These are phyloP conservation scores for Myriosclerotinia curreyana DNA, from an alignment of 2,329 filamentous ascomycete species.

Conservation along the genomic window DNA sequence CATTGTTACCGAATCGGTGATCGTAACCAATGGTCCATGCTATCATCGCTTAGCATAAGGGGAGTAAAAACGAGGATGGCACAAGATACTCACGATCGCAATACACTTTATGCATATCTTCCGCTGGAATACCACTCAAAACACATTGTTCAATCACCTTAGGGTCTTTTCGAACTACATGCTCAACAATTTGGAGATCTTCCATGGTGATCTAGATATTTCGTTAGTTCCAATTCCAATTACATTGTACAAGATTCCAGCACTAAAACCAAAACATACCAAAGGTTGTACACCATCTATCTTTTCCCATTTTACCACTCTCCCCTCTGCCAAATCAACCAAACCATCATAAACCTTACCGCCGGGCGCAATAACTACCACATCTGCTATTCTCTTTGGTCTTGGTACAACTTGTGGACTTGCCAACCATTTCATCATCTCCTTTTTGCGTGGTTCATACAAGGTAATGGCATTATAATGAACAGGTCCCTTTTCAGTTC, in stretches of 20 bases:
- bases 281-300: slow-evolving; percentile 78
- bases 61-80: background rate
- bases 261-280: slow-evolving; percentile 44
- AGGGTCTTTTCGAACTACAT: slow-evolving; percentile 70
- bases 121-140: slow-evolving; percentile 72
- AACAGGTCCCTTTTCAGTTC: slow-evolving; percentile 65
- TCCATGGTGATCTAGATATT: slow-evolving; percentile 75
- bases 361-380: slow-evolving; percentile 75
- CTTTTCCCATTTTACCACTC: slow-evolving; percentile 70
- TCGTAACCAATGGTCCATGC: slow-evolving; percentile 95
- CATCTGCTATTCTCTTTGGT: slow-evolving; percentile 72
- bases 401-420: slow-evolving; percentile 57
- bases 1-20: slow-evolving; percentile 75
- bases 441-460: slow-evolving; percentile 78
- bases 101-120: slow-evolving; percentile 94
- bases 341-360: slow-evolving; percentile 81
- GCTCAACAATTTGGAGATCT: slow-evolving; percentile 78
- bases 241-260: background rate
- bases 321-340: slow-evolving; percentile 66
- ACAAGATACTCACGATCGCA: slow-evolving; percentile 66
- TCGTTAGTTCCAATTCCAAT: slow-evolving; percentile 22
- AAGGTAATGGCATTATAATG: slow-evolving; percentile 85
- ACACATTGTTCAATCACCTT: slow-evolving; percentile 89
- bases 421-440: slow-evolving; percentile 77
- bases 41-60: slow-evolving; percentile 37